Base-by-base conservation (phyloP, 2,329 filamentous ascomycete species). In the Aspergillus pseudotamarii region DNA sequence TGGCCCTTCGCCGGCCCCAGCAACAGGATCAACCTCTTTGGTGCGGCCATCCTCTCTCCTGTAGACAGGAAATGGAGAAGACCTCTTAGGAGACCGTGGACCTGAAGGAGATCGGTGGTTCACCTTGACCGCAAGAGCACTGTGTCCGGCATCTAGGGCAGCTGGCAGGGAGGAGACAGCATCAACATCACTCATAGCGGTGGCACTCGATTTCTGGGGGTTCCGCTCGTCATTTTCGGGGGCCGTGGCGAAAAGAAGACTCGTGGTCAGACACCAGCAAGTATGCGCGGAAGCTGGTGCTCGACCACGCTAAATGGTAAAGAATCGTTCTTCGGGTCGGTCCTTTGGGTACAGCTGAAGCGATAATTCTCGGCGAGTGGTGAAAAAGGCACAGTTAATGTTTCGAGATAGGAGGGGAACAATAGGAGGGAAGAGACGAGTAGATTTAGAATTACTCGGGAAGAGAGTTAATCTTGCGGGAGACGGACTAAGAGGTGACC, bases 131-230 rank as follows among this genome's bases (percentile, higher is more conserved):
- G 74, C 71, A 69, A 74, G 69, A 64, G 69, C 69, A 60, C 69
- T 75, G 64, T 69, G 70, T 69, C 71, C 70, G 69, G 73, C 70
- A 71, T 74, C 71, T 71, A 75, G 70, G 72, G 72, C 70, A 76
- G 76, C 73, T 73, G 74, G 75, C 69, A 78, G 66, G 68, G 73
- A 72, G 66, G 76, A 72, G 68, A 76, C 73, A 68, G 76, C 72
- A 64, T 79, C 79, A 69, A 76, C 79, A 80, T 81, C 78, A 80
- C 77, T 81, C 79, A 81, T 81, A 79, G 78, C 78, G 79, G 75
- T 77, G 79, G 71, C 75, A 77, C 73, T 78, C 72, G 76, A 76
- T 70, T 68, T 72, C 68, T 73, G 71, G 71, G 65, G 63, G 67
- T 77, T 71, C 75, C 72, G 76, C 69, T 79, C 79, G 76, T 79